A percentile compares a stretch with the other conserved stretches of the same genome.
Evolutionary conservation across 2,329 filamentous ascomycete species (phyloP).

Genomic region (Geosmithia flava): DNA sequence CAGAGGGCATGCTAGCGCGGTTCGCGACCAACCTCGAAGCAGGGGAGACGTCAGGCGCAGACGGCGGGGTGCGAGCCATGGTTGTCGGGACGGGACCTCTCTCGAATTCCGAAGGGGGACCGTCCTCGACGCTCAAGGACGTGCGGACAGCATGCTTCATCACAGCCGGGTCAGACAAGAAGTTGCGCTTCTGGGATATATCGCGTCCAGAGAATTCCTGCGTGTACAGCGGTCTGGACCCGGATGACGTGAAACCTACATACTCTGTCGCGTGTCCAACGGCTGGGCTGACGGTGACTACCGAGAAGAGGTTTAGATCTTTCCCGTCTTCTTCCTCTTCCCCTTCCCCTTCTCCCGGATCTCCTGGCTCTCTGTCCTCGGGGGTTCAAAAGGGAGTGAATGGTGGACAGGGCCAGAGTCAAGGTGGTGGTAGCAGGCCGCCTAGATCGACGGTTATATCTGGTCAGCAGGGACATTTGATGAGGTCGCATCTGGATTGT

Average conservation of each 20-base stretch:
- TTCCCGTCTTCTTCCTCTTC: no score
- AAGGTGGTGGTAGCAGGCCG: constrained; percentile 26
- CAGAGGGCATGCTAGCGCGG: constrained; percentile 74
- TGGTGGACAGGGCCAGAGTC: constrained; percentile 11
- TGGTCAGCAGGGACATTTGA: constrained; percentile 72
- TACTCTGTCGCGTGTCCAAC: constrained; percentile 56
- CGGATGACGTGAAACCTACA: constrained; percentile 58
- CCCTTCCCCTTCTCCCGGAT: no score
- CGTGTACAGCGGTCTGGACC: constrained; percentile 66
- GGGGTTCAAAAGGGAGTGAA: constrained; percentile 15
- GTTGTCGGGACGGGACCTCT: constrained; percentile 59
- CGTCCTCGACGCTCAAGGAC: constrained; percentile 29
- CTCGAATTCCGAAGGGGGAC: constrained; percentile 35
- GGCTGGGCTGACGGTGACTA: constrained; percentile 51
- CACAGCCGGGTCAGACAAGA: constrained; percentile 80
- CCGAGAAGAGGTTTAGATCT: constrained; percentile 33
- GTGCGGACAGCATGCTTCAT: constrained; percentile 73
- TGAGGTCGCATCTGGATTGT: constrained; percentile 78
- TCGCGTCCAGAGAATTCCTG: constrained; percentile 63
- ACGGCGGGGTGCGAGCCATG: constrained; percentile 65
- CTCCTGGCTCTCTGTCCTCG: constrained; percentile 25
- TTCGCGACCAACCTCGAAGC: constrained; percentile 68
- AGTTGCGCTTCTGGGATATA: constrained; percentile 89
- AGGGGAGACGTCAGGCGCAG: constrained; percentile 37
- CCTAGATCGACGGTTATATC: constrained; percentile 76